These are phyloP conservation scores for Mycena capillaripes DNA, from an alignment of 768 basidiomycete species.

Conservation along the genomic window DNA sequence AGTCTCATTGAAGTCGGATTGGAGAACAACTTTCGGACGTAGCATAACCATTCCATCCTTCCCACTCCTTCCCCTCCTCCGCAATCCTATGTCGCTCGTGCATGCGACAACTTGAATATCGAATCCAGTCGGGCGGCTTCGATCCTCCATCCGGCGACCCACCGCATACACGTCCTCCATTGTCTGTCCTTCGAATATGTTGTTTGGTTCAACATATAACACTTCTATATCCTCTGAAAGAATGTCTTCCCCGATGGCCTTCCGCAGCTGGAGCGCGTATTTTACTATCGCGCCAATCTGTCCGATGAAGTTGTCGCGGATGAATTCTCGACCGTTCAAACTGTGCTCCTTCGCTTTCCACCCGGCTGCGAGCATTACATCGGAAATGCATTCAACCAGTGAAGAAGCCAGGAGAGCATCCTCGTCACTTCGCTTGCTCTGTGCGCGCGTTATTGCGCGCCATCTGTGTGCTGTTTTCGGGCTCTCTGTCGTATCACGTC, in stretches of 20 bases:
- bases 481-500: not conserved
- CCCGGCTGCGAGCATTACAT: not conserved
- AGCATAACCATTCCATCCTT: not conserved
- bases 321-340: not conserved
- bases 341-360: not conserved
- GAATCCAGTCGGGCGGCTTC: not conserved
- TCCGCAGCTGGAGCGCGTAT: conserved; percentile 2
- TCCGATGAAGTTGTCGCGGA: not conserved
- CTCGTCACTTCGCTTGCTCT: not conserved
- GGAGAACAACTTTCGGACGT: not conserved
- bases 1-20: not conserved
- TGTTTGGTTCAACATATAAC: not conserved
- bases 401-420: not conserved
- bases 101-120: not conserved
- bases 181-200: not conserved
- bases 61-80: not conserved
- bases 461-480: not conserved
- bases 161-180: conserved; percentile 3
- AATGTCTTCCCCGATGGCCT: conserved; percentile 6
- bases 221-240: conserved; percentile 11
- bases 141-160: not conserved
- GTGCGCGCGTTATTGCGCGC: conserved; percentile 8
- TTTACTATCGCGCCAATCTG: not conserved
- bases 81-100: conserved; percentile 9
- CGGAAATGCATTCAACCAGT: not conserved